Base-by-base conservation (phyloP, 495 filamentous ascomycete species). In the Podospora pseudoanserina region DNA sequence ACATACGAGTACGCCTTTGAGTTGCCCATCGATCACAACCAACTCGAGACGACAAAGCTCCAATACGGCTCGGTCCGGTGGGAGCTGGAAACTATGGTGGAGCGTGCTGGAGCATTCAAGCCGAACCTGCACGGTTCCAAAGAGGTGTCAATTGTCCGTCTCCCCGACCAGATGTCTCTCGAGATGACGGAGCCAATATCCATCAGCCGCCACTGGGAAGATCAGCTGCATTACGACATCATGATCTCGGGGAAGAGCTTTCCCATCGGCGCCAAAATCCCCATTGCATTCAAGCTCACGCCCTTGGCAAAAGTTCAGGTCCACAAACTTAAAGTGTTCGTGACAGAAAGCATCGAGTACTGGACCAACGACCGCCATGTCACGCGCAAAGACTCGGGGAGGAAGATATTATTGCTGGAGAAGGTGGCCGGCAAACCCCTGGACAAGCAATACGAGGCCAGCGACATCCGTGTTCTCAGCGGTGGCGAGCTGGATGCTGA, bases 221-320 rank as follows among this genome's bases (percentile, higher is more conserved):
- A 99, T 73, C 95, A 99, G 74, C 85, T 99, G 39, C 94, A 97
- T 73, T 99, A 99, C 78, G 95, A 99, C 72, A 99, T 99, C 68
- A 92, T 98, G 72, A 97, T 99, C 68, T 97, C 94, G 3, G 95
- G 96, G 63, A 99, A 99, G 87, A 97, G 94, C 2, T 99, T 99
- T 73, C 93, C 95, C 3, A 83, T 99, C 16, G 96, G 96, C 20
- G 85, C 91, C 3, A 92, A 93, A 72, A 93, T 99, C 27, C 95
- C 95, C 16, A 97, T 99, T 67, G 95, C 96, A 2, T 98, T 99
- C 83, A 98, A 97, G 73, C 84, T 99, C 67, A 99, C 94, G 2
- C 95, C 95, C 1, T 79, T 99, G 20, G 95, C 95, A 44, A 99
- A 99, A 79, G 94, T 98, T 15, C 93, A 96, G 73, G 93, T 96